A percentile compares a stretch with the other conserved stretches of the same genome.
These are phyloP conservation scores for Beauveria bassiana DNA, from an alignment of 2,329 filamentous ascomycete species.

Conservation along the genomic window DNA sequence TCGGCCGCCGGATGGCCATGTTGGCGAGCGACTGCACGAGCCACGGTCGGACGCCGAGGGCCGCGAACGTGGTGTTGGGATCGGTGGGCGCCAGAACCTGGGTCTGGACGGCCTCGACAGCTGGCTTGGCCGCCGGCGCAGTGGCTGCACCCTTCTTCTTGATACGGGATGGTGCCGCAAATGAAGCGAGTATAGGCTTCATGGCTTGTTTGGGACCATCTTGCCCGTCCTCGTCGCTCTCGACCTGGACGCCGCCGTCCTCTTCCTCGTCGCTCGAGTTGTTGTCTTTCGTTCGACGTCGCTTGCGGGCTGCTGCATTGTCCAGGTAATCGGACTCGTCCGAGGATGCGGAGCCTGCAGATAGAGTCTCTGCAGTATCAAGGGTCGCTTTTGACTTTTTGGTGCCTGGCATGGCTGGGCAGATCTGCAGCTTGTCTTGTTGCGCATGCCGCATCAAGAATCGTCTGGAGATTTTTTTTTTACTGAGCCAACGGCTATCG, in stretches of 20 bases:
- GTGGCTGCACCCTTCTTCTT: conserved; percentile 28
- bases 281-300: conserved; percentile 28
- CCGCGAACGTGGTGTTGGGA: conserved; percentile 58
- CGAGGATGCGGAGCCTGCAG: conserved; percentile 14
- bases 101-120: conserved; percentile 18
- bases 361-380: neutral
- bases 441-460: neutral
- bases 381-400: conserved; percentile 3
- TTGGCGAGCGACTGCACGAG: conserved; percentile 70
- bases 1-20: conserved; percentile 79
- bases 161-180: conserved; percentile 47
- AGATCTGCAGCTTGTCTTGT: neutral
- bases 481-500: neutral
- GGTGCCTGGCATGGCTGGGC: conserved; percentile 10
- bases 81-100: conserved; percentile 45
- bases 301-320: conserved; percentile 36
- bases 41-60: conserved; percentile 74
- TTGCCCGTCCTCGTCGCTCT: conserved; percentile 21
- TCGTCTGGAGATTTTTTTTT: neutral
- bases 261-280: conserved; percentile 17
- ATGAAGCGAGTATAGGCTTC: conserved; percentile 30
- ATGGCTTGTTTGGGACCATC: conserved; percentile 24
- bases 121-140: conserved; percentile 10
- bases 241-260: conserved; percentile 17
- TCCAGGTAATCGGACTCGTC: conserved; percentile 44